Base-by-base conservation (phyloP, 352 stramenopile species). In the Elongisporangium anandrum region DNA sequence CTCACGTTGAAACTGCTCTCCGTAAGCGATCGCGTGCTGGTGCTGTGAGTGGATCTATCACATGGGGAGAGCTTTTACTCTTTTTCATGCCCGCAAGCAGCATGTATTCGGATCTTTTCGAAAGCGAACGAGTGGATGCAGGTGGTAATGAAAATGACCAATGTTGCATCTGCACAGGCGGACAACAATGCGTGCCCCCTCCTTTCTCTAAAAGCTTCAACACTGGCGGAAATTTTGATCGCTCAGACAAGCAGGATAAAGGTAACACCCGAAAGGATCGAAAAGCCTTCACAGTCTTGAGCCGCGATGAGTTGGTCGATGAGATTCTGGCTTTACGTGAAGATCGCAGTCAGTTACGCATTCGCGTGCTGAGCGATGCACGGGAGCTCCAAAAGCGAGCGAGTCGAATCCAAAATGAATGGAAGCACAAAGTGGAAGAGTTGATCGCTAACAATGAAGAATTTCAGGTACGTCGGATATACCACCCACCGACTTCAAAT, bases 61-160 rank as follows among this genome's bases (percentile, higher is more conserved):
- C 81, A n/a, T 93, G 83, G 83, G 83, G 83, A 24, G 81, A 93
- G 60, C 77, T 93, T 38, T 20, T 92, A 59, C 64, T 92, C 4
- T 58, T 87, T 8, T 90, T 90, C 50, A 80, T 92, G 51, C 83
- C 81, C 0, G 64, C 68, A 12, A 59, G 69, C 41, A 67, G 62
- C 9, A 56, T 70, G 6, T 67, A 59, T 41, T 57, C 57, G 20
- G 47, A 16, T 41, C 9, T 62, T 8, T 59, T 71, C 10, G 47
- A 57, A 16, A 57, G n/a, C n/a, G n/a, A n/a, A n/a, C n/a, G n/a
- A n/a, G n/a, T n/a, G n/a, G n/a, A n/a, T n/a, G n/a, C n/a, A n/a
- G n/a, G 39, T 23, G 39, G 34, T 10, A 29, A 38, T 3, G 58
- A 51, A 2, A 24, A 47, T 21, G 53, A 47, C 22, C 24, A 34